Evolutionary conservation across 129 eudicot genomes (phyloP), one percentile per base, ranked within the genome.

Genomic region (Solidago caesia): DNA sequence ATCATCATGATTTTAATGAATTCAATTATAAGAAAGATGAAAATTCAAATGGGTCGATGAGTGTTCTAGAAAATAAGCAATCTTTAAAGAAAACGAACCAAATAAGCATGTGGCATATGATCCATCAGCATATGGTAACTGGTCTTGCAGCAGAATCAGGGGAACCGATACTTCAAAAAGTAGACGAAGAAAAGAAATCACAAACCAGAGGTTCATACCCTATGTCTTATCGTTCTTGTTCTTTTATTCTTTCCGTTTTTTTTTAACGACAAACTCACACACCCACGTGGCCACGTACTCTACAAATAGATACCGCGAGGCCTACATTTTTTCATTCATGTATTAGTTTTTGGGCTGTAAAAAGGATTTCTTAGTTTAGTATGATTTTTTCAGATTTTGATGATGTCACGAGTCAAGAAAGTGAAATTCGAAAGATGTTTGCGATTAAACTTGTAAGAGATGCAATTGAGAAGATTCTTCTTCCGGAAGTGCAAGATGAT

Each of bases 21-120:
- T 16, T 57, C 9, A 45, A 2, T 6, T 29, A 72, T 29, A 21
- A 47, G 48, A 46, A 66, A 1, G 41, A 26, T 73, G 74, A 45
- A 57, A 67, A 39, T 21, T 73, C 46, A 21, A 42, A 67, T 21
- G 75, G 70, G 75, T 73, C 70, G 74, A 79, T 46, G 75, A 25
- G 29, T 8, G 57, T 57, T 65, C 44, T 66, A 53, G 74, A 58
- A 79, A 73, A 79, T 55, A 57, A 73, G 14, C 68, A 70, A 6
- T 53, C 69, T 73, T 79, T 59, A 57, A 77, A 79, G 82, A 82
- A 90, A 75, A 77, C 44, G 6, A 88, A 82, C 72, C 87, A 84
- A 72, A 58, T 85, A 66, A 93, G 89, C 82, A 90, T 93, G 98
- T 93, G 98, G 98, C 82, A 74, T 44, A 78, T 86, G 84, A 90